A percentile compares a stretch with the other conserved stretches of the same genome.
phyloP scores from a whole-genome alignment of 805 yeast species.

The Ogataea trehalophila region DNA sequence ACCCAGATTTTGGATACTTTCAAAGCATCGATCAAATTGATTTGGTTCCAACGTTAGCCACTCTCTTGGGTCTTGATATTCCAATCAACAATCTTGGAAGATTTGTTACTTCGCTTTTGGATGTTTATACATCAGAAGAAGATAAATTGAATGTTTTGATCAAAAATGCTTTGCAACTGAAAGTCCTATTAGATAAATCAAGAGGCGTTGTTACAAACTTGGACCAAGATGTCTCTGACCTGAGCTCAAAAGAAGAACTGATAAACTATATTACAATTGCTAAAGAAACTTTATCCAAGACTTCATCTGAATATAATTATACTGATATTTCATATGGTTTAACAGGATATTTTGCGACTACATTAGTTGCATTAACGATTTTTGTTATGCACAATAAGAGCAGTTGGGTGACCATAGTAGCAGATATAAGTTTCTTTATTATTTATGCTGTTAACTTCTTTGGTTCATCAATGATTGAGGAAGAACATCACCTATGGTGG shows the following conservation, averaged over 20 bases:
- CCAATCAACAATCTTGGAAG: conserved; percentile 76
- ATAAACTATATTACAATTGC: conserved; percentile 36
- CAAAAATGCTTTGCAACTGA: conserved; percentile 57
- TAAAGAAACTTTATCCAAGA: conserved; percentile 47
- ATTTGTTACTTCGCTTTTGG: conserved; percentile 52
- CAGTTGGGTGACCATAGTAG: conserved; percentile 12
- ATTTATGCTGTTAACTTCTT: conserved; percentile 55
- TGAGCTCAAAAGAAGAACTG: conserved; percentile 8
- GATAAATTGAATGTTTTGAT: conserved; percentile 34
- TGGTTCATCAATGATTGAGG: conserved; percentile 90
- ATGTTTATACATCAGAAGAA: conserved; percentile 38
- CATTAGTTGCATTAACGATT: conserved; percentile 26
- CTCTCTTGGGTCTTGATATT: conserved; percentile 57
- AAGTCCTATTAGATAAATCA: conserved; percentile 41
- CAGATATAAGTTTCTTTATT: conserved; percentile 26
- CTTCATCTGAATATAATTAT: conserved; percentile 73
- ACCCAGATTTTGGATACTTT: conserved; percentile 50
- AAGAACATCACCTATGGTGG: conserved; percentile 97
- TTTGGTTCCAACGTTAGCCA: conserved; percentile 64
- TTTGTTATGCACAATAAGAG: conserved; percentile 18
- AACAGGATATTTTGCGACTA: conserved; percentile 25
- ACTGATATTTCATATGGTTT: conserved; percentile 42
- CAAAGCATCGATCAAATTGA: conserved; percentile 59
- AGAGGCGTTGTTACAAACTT: conserved; percentile 20
- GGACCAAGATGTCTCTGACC: conserved; percentile 8